Percentiles rank a stretch among this genome's conserved stretches.
phyloP scores from a whole-genome alignment of 352 stramenopile species.

The Pythium oligandrum region DNA sequence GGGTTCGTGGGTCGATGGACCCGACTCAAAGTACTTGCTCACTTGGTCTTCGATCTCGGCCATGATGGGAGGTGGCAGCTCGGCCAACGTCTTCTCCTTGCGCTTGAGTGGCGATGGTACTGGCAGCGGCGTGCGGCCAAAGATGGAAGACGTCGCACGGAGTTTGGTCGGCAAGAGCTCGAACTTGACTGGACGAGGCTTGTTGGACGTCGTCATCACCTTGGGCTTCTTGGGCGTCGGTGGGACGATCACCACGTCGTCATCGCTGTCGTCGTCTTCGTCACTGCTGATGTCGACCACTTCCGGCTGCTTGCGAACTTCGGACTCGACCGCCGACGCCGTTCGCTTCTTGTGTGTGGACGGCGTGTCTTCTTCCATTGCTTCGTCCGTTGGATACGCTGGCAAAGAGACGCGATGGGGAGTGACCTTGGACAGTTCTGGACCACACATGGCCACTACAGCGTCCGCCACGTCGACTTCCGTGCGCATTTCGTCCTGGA shows the following conservation, averaged over 20 bases:
- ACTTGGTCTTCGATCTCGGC: constrained; percentile 31
- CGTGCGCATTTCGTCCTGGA: no score
- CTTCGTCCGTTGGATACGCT: no score
- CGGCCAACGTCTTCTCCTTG: constrained; percentile 34
- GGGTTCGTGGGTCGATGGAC: neutral
- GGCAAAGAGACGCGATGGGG: no score
- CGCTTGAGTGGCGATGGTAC: constrained; percentile 20
- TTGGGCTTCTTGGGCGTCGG: constrained; percentile 13
- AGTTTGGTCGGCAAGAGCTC: constrained; percentile 9
- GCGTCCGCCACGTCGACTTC: no score
- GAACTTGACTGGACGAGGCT: constrained; percentile 3
- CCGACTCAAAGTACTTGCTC: constrained; percentile 14
- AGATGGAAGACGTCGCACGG: constrained; percentile 3
- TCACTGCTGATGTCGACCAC: neutral
- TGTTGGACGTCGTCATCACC: neutral
- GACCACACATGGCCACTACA: no score
- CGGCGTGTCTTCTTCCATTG: no score
- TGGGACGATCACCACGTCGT: neutral
- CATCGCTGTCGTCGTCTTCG: neutral
- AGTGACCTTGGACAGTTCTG: no score
- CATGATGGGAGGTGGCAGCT: constrained; percentile 28
- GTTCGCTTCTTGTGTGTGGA: no score
- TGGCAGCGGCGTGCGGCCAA: constrained; percentile 8
- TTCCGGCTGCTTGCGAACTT: neutral
- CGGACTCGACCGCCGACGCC: no score